These are phyloP conservation scores for Calocybe indica DNA, from an alignment of 768 basidiomycete genomes.

Conservation along the genomic window DNA sequence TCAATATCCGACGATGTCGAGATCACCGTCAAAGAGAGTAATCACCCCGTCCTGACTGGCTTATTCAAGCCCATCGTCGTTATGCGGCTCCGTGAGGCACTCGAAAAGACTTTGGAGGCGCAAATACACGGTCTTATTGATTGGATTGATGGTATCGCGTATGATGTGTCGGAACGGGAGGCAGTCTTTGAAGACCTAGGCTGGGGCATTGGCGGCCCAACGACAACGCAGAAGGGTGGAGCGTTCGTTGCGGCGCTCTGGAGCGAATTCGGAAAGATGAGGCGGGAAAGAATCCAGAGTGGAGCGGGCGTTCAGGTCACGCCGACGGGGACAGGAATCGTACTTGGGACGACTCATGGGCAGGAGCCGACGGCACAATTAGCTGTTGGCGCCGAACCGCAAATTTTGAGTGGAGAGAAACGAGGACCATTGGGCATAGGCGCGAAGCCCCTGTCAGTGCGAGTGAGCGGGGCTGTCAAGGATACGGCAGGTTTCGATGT, in stretches of 20 bases:
- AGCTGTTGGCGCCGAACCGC: slow-evolving; percentile 70
- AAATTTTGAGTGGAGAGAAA: slow-evolving; percentile 65
- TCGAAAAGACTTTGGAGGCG: slow-evolving; percentile 52
- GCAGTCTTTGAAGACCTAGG: slow-evolving; percentile 67
- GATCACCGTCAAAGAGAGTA: slow-evolving; percentile 51
- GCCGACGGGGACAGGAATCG: slow-evolving; percentile 59
- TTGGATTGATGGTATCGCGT: slow-evolving; percentile 49
- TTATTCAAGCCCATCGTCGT: slow-evolving; percentile 61
- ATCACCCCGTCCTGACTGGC: slow-evolving; percentile 56
- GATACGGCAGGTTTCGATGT: slow-evolving; percentile 22
- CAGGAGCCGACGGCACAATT: slow-evolving; percentile 30
- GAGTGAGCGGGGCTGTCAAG: slow-evolving; percentile 23
- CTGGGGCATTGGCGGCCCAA: slow-evolving; percentile 31
- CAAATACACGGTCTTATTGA: slow-evolving; percentile 49
- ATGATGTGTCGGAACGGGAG: slow-evolving; percentile 49
- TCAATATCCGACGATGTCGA: slow-evolving; percentile 51
- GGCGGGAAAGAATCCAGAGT: slow-evolving; percentile 27
- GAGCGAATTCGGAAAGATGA: slow-evolving; percentile 63
- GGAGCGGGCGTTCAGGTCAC: slow-evolving; percentile 36
- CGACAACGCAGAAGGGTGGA: slow-evolving; percentile 10
- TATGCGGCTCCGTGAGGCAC: slow-evolving; percentile 48
- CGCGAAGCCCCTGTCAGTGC: slow-evolving; percentile 35
- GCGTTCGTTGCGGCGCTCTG: slow-evolving; percentile 52
- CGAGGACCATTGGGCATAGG: slow-evolving; percentile 56
- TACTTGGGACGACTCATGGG: slow-evolving; percentile 38